Evolutionary conservation across 306 rosid species (phyloP), one percentile per base, ranked within the genome.

Genomic region (Malus sieversii): DNA sequence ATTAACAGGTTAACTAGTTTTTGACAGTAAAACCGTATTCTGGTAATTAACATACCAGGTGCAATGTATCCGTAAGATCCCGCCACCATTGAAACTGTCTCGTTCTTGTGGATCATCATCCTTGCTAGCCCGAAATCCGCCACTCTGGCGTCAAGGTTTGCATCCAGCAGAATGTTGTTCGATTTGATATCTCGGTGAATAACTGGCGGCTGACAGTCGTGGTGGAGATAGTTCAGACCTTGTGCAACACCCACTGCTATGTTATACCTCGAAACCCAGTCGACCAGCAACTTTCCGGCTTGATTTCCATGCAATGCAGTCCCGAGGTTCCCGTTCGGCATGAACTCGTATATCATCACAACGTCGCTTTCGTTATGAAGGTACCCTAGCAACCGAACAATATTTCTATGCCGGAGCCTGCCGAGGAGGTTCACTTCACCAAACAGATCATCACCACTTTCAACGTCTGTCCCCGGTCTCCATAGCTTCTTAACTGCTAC

Each of bases 1-100:
- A 13, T 25, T 12, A 45, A 7, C n/a, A 62, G 22, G 70, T 59
- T 44, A 40, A 19, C 20, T 60, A 18, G 69, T 42, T 44, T 27
- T 35, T 29, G 13, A 61, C 10, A 3, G 19, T 10, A 58, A 4
- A 48, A 48, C 55, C 3, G 20, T 48, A 48, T 48, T 48, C 55
- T 15, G 55, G 55, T 48, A 48, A 15, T 48, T 48, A 48, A 64
- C 82, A 80, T 65, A 95, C 99, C 99, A 22, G 98, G 99, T 35
- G 99, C 98, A 8, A 96, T 96, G 38, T 96, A 96, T 71, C 99
- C 99, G 4, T 91, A 96, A 62, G 98, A 92, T 77, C 99, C 99
- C 1, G 92, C 97, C 58, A 96, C 95, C 77, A 78, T 85, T 5
- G 99, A 89, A 78, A 96, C 93, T 16, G 98, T 90, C 84, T 88